Conservation (phyloP, 2,329 filamentous ascomycete genomes). For the Geoglossum cookeanum region DNA sequence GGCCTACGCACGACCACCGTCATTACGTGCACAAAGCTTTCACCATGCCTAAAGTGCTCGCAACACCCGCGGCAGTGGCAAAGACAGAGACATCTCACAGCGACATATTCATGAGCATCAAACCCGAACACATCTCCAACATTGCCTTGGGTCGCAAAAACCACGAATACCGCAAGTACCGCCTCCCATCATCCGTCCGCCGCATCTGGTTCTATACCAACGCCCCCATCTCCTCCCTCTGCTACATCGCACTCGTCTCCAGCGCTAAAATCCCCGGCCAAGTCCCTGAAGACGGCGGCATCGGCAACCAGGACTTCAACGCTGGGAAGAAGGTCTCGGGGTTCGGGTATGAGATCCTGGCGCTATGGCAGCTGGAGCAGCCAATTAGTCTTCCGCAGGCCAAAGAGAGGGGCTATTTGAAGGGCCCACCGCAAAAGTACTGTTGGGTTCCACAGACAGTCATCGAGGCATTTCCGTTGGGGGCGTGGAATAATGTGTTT, state of each 20-base stretch:
- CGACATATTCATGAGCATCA: conserved; percentile 35
- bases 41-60: too few relatives aligned
- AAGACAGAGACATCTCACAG: too few relatives aligned
- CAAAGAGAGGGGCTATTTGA: conserved; percentile 35
- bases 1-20: too few relatives aligned
- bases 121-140: conserved; percentile 26
- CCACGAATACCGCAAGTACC: conserved; percentile 37
- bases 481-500: too few relatives aligned
- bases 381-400: conserved; percentile 33
- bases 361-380: conserved; percentile 45
- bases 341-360: conserved; percentile 33
- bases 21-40: too few relatives aligned
- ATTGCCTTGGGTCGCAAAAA: conserved; percentile 32
- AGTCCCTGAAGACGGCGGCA: conserved; percentile 24
- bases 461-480: conserved; percentile 20
- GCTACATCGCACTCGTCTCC: conserved; percentile 39
- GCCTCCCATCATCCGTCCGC: conserved; percentile 32
- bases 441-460: conserved; percentile 36
- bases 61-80: too few relatives aligned
- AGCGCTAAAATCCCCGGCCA: conserved; percentile 28
- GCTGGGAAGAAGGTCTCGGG: conserved; percentile 19
- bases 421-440: conserved; percentile 30
- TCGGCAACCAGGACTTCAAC: conserved; percentile 36
- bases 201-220: conserved; percentile 46
- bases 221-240: conserved; percentile 27